Evolutionary conservation across 768 basidiomycete species (phyloP), one percentile per base, ranked within the genome.

Genomic region (Phlegmacium glaucopus): DNA sequence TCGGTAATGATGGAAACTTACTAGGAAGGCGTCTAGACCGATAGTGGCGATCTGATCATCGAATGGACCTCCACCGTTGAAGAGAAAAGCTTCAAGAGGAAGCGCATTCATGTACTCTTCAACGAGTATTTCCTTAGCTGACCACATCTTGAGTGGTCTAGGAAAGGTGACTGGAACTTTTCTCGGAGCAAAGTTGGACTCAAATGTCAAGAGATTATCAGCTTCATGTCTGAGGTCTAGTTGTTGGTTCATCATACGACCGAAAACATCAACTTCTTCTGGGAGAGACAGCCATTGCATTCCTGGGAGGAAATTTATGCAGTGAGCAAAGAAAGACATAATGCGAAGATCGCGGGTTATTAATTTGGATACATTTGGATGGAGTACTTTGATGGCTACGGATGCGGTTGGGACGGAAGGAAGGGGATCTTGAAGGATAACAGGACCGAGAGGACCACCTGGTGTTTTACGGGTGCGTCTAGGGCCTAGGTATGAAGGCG

Each of bases 281-380:
- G 94, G 90, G 13, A 99, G 76, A 6, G 93, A 96, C 40, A 99
- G 68, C 96, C 96, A 99, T 55, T 92, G 79, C 85, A 96, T 93
- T 22, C 93, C 92, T 0, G 96, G 96, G 45, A 98, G 65, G 25
- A 86, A 42, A 43, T 90, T 80, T 49, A 98, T 75, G 49, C 78
- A 66, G 34, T 76, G 75, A 22, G 95, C 92, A 62, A 98, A 97
- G 71, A 95, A 87, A 36, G 79, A 72, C 94, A 99, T 97, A 70
- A 98, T 98, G 40, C 85, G 78, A 42, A 99, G 81, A 69, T 99
- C 96, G 38, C 96, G 82, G 30, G 76, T 70, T 49, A 99, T 97
- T 41, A 77, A 85, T 59, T 91, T 86, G 18, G 72, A 68, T 15
- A 94, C 94, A 42, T 79, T 72, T 1, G 96, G 96, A 63, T 99